Evolutionary conservation across 495 filamentous ascomycete species (phyloP).

Genomic region (Penicillium pancosmium): DNA sequence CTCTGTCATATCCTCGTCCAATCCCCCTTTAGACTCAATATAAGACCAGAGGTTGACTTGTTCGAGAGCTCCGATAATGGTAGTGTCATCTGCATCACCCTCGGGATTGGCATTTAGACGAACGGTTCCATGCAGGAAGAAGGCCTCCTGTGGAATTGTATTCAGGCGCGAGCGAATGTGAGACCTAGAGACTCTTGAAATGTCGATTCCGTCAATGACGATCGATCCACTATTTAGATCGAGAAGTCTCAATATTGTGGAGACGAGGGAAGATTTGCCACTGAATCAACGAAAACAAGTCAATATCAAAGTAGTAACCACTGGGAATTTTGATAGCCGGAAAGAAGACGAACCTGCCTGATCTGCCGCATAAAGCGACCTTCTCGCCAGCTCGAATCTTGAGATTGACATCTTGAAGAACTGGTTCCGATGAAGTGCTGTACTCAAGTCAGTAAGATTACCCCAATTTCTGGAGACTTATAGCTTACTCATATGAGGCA

Average conservation of each 20-base stretch:
- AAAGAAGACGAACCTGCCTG: slow-evolving; percentile 35
- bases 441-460: not conserved
- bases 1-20: slow-evolving; percentile 41
- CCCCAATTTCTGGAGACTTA: not conserved
- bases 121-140: slow-evolving; percentile 46
- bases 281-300: slow-evolving; percentile 19
- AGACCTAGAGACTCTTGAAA: slow-evolving; percentile 33
- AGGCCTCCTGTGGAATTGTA: slow-evolving; percentile 51
- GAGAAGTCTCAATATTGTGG: slow-evolving; percentile 44
- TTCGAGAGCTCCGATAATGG: slow-evolving; percentile 40
- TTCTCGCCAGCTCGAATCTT: slow-evolving; percentile 37
- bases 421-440: slow-evolving; percentile 22
- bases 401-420: slow-evolving; percentile 18
- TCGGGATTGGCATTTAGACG: slow-evolving; percentile 51
- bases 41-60: slow-evolving; percentile 41
- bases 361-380: slow-evolving; percentile 49
- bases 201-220: slow-evolving; percentile 48
- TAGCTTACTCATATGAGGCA: slow-evolving; percentile 31
- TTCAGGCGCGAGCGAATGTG: slow-evolving; percentile 39
- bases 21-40: slow-evolving; percentile 40
- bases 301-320: not conserved
- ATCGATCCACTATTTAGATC: slow-evolving; percentile 40
- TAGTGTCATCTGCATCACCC: slow-evolving; percentile 31
- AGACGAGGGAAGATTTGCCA: slow-evolving; percentile 46
- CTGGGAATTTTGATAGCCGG: not conserved